Percentiles rank a stretch among this genome's conserved stretches.
Evolutionary conservation across 768 basidiomycete species (phyloP).

Genomic region (Agaricus sinodeliciosus): DNA sequence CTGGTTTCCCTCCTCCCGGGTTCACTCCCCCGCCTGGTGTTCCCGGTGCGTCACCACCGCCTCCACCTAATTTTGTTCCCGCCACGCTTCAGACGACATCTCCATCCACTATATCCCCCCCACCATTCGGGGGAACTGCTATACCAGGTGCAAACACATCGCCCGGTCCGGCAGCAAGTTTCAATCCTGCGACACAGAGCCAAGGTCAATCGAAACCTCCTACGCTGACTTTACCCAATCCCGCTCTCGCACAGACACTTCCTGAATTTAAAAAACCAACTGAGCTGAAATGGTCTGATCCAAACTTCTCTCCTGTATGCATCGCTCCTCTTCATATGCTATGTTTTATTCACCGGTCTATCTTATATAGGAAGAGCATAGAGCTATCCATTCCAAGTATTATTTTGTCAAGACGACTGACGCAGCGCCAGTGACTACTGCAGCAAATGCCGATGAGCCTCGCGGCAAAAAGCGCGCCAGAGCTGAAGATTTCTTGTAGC

Average conservation of each 20-base stretch:
- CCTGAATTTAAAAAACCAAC: slow-evolving; percentile 73
- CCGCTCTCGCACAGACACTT: slow-evolving; percentile 55
- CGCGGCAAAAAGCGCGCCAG: slow-evolving; percentile 81
- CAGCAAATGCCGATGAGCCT: slow-evolving; percentile 41
- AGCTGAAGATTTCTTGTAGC: slow-evolving; percentile 77
- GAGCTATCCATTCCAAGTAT: slow-evolving; percentile 60
- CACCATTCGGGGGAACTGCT: not conserved
- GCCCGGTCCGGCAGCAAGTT: too few species aligned
- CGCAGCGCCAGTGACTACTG: slow-evolving; percentile 14
- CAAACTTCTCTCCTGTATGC: slow-evolving; percentile 71
- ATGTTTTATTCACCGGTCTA: not conserved
- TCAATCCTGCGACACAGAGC: not conserved
- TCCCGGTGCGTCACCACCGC: slow-evolving; percentile 14
- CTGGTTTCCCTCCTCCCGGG: slow-evolving; percentile 12
- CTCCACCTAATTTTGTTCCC: slow-evolving; percentile 16
- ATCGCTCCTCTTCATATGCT: slow-evolving; percentile 6
- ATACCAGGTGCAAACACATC: not conserved
- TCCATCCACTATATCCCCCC: not conserved
- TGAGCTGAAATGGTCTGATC: slow-evolving; percentile 63
- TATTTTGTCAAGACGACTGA: slow-evolving; percentile 41
- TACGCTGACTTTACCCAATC: slow-evolving; percentile 45
- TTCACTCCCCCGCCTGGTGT: slow-evolving; percentile 12
- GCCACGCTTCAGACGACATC: slow-evolving; percentile 7
- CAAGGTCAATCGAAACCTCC: slow-evolving; percentile 19
- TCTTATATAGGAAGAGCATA: slow-evolving; percentile 61